These are phyloP conservation scores for Clarireedia hainanense DNA, from an alignment of 2,329 filamentous ascomycete genomes.

Conservation along the genomic window DNA sequence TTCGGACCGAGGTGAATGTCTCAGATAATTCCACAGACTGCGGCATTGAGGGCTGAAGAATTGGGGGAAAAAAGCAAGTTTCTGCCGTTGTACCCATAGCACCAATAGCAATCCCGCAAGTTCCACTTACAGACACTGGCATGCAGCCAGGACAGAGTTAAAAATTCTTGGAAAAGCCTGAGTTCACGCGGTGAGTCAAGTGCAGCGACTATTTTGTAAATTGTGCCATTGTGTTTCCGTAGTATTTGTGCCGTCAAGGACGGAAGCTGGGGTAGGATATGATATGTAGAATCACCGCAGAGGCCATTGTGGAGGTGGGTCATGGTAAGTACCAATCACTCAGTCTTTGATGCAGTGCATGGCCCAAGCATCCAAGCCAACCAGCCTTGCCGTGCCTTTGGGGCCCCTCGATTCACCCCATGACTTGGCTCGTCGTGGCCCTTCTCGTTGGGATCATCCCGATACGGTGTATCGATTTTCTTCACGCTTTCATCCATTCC, in stretches of 20 bases:
- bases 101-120: neutral
- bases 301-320: neutral
- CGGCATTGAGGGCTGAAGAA: neutral
- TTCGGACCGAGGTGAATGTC: constrained; percentile 9
- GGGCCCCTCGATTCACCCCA: neutral
- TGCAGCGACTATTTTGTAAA: too few relatives aligned
- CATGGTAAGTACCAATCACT: neutral
- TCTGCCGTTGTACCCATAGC: neutral
- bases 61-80: too few relatives aligned
- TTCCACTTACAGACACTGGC: too few relatives aligned
- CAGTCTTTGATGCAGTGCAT: constrained; percentile 5
- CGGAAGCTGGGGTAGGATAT: neutral
- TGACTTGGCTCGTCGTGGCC: neutral
- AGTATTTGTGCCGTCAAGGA: neutral
- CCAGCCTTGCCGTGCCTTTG: constrained; percentile 7
- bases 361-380: constrained; percentile 8
- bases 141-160: too few relatives aligned
- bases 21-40: neutral
- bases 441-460: constrained; percentile 14
- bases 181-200: too few relatives aligned
- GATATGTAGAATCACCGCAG: neutral
- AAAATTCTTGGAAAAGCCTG: too few relatives aligned
- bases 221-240: neutral
- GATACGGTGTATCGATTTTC: constrained; percentile 11
- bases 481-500: constrained; percentile 17